Evolutionary conservation across 2,329 filamentous ascomycete species (phyloP).

Genomic region (Ophiocordyceps camponoti-saundersi): DNA sequence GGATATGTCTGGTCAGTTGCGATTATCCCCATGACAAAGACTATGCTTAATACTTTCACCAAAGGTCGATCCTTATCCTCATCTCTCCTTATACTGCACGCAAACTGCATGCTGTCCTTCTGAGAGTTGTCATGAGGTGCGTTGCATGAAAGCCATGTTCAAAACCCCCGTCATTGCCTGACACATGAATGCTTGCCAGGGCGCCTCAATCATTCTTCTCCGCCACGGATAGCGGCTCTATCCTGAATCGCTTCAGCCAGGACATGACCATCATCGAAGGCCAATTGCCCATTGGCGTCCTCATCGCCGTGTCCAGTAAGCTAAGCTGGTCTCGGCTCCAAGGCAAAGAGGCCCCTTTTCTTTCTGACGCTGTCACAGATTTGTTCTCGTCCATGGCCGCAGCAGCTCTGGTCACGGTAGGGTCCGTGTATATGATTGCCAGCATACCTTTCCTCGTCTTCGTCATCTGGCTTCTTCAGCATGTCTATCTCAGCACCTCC

Average conservation of each 20-base stretch:
- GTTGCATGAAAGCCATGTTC: not conserved
- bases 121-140: conserved; percentile 3
- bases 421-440: conserved; percentile 2
- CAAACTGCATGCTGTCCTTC: conserved; percentile 3
- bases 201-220: conserved; percentile 7
- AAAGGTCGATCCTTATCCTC: conserved; percentile 3
- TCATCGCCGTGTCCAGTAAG: conserved; percentile 2
- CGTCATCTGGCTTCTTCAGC: conserved; percentile 2
- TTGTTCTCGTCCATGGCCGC: conserved; percentile 1
- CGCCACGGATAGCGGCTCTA: conserved; percentile 5
- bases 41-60: not conserved
- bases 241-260: conserved; percentile 10
- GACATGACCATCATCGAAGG: conserved; percentile 3
- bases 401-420: conserved; percentile 2
- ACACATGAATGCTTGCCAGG: not conserved
- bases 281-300: conserved; percentile 2
- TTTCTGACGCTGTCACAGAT: not conserved
- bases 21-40: not conserved
- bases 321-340: not conserved
- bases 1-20: conserved; percentile 3
- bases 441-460: conserved; percentile 2
- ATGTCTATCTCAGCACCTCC: conserved; percentile 6
- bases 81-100: conserved; percentile 3
- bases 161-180: not conserved
- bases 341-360: not conserved